A percentile compares a stretch with the other conserved stretches of the same genome.
phyloP scores from a whole-genome alignment of 345 rosid species.

The Cochlearia excelsa region DNA sequence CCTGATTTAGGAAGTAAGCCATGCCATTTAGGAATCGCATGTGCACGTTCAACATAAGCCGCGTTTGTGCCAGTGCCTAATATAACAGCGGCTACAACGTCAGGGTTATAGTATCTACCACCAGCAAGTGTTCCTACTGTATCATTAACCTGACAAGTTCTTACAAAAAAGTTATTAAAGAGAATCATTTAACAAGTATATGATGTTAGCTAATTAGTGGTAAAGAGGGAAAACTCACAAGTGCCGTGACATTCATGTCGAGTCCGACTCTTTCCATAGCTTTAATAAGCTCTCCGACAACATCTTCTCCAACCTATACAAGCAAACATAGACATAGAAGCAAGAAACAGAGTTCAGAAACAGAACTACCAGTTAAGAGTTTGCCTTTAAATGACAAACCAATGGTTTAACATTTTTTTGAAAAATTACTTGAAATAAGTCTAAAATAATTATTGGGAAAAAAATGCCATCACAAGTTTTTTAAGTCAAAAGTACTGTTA shows the following conservation, averaged over 20 bases:
- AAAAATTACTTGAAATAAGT: no score
- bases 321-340: not conserved
- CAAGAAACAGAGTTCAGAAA: not conserved
- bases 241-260: slow-evolving; percentile 77
- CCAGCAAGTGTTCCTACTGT: slow-evolving; percentile 90
- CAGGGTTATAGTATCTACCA: slow-evolving; percentile 66
- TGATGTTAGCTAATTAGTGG: not conserved
- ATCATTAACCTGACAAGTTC: slow-evolving; percentile 66
- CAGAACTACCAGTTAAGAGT: not conserved
- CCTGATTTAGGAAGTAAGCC: slow-evolving; percentile 79
- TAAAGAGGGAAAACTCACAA: slow-evolving; percentile 45
- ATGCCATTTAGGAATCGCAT: slow-evolving; percentile 86
- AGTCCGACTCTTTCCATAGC: slow-evolving; percentile 77
- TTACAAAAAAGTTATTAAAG: not conserved
- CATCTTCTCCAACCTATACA: slow-evolving; percentile 81
- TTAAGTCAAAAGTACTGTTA: no score
- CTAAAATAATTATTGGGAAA: no score
- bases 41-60: slow-evolving; percentile 49
- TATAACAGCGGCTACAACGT: slow-evolving; percentile 79
- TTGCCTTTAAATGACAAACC: slow-evolving; percentile 7
- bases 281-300: slow-evolving; percentile 69
- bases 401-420: not conserved
- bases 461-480: no score
- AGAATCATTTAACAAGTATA: slow-evolving; percentile 2
- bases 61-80: slow-evolving; percentile 62